Evolutionary conservation across 2,329 filamentous ascomycete species (phyloP).

Genomic region (Coniochaeta ligniaria): DNA sequence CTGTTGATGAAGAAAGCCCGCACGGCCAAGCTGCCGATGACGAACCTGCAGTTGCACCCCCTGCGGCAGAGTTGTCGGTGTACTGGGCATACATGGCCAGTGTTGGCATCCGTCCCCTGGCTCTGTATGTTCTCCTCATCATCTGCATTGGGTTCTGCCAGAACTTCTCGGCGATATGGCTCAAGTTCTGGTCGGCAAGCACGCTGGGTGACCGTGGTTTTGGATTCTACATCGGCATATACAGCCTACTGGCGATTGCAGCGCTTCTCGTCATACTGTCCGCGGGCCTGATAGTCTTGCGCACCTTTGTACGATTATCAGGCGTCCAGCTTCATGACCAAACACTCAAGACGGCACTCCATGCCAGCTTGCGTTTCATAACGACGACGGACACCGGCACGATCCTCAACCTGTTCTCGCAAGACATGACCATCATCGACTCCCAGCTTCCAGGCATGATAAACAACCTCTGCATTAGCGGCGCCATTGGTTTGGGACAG

Average conservation of each 20-base stretch:
- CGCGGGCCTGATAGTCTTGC: not conserved
- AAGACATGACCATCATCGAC: conserved; percentile 8
- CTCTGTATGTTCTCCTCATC: not conserved
- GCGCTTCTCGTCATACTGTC: not conserved
- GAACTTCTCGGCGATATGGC: conserved; percentile 3
- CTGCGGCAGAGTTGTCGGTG: not conserved
- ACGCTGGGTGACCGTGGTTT: not conserved
- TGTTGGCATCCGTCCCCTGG: not conserved
- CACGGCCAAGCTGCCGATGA: not conserved
- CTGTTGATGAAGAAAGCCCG: not conserved
- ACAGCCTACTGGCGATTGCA: not conserved
- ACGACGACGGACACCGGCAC: conserved; percentile 8
- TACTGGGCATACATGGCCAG: not conserved
- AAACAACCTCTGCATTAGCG: not conserved
- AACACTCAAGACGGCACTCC: conserved; percentile 1
- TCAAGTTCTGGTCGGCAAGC: conserved; percentile 4
- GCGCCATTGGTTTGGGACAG: not conserved
- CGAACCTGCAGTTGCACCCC: not conserved
- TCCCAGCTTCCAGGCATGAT: not conserved
- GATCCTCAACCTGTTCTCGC: conserved; percentile 11
- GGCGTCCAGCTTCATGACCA: not conserved
- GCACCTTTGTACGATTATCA: not conserved
- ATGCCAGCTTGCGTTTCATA: conserved; percentile 10
- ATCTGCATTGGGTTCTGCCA: not conserved
- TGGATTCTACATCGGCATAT: conserved; percentile 3